A percentile compares a stretch with the other conserved stretches of the same genome.
Conservation (phyloP, 1,284 basidiomycete species). For the Acaromyces ingoldii region DNA sequence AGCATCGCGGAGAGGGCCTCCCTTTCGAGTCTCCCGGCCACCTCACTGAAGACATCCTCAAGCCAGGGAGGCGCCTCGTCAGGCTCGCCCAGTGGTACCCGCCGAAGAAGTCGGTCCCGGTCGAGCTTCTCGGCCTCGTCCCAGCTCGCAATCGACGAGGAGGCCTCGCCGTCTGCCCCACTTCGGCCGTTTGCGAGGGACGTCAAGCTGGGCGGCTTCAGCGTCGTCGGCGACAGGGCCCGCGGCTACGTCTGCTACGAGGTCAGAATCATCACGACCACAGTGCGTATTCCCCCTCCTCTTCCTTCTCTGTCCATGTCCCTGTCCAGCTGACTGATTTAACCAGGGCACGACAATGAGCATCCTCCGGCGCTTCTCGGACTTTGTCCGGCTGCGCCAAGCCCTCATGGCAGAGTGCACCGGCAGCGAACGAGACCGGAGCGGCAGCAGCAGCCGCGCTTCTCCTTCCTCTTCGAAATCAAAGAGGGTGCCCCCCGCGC, state of each 20-base stretch:
- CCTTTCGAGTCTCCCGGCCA: neutral
- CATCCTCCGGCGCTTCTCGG: conserved; percentile 25
- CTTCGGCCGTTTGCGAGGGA: conserved; percentile 26
- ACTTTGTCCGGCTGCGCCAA: conserved; percentile 23
- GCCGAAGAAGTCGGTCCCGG: too few relatives aligned
- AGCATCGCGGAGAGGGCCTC: neutral
- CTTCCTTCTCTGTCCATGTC: neutral
- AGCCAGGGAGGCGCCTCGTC: neutral
- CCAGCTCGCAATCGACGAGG: neutral
- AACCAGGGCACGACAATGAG: conserved; percentile 20
- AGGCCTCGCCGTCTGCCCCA: neutral
- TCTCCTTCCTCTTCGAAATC: conserved; percentile 9
- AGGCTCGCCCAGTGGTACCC: too few relatives aligned
- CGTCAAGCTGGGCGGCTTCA: conserved; percentile 38
- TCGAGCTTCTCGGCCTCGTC: too few relatives aligned
- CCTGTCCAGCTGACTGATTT: neutral
- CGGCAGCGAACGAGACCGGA: too few relatives aligned
- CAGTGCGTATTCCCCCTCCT: conserved; percentile 6
- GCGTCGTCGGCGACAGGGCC: conserved; percentile 28
- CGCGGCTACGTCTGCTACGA: conserved; percentile 44
- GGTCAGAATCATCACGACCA: conserved; percentile 26
- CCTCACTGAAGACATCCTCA: neutral
- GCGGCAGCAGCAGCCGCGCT: too few relatives aligned
- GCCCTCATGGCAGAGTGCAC: conserved; percentile 14
- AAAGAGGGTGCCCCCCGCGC: conserved; percentile 19